Conservation (phyloP, 805 yeast species). For the Debaryomyces castellii region DNA sequence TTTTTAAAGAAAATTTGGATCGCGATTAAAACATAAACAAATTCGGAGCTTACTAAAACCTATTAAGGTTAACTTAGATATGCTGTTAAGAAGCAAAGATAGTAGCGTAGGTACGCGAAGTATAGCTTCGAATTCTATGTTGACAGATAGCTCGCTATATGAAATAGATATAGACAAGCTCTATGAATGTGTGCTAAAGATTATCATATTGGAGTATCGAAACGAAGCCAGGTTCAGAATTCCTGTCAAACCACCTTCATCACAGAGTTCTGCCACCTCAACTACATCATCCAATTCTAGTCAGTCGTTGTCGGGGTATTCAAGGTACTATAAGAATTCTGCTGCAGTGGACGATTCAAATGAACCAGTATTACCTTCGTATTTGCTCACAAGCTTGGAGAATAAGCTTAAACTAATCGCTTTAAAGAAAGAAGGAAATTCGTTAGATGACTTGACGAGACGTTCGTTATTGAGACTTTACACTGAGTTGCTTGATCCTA, state of each 20-base stretch:
- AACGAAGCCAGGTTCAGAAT: constrained; percentile 63
- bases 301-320: constrained; percentile 4
- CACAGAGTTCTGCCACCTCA: neutral
- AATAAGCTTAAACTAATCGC: constrained; percentile 45
- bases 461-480: constrained; percentile 62
- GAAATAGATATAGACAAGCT: constrained; percentile 28
- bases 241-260: constrained; percentile 10
- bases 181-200: constrained; percentile 54
- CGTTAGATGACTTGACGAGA: constrained; percentile 50
- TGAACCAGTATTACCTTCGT: constrained; percentile 37
- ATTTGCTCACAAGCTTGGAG: constrained; percentile 39
- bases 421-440: constrained; percentile 34
- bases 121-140: constrained; percentile 21
- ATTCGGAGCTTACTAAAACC: neutral
- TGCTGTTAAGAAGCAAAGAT: constrained; percentile 11
- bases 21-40: neutral
- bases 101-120: constrained; percentile 19
- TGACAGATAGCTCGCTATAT: constrained; percentile 17
- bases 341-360: constrained; percentile 21
- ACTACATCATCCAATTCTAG: too few relatives aligned
- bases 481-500: constrained; percentile 55
- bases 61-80: neutral
- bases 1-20: neutral
- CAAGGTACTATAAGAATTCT: constrained; percentile 16
- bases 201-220: constrained; percentile 57